These are phyloP conservation scores for Parathielavia hyrcaniae DNA, from an alignment of 495 filamentous ascomycete genomes.

Conservation along the genomic window DNA sequence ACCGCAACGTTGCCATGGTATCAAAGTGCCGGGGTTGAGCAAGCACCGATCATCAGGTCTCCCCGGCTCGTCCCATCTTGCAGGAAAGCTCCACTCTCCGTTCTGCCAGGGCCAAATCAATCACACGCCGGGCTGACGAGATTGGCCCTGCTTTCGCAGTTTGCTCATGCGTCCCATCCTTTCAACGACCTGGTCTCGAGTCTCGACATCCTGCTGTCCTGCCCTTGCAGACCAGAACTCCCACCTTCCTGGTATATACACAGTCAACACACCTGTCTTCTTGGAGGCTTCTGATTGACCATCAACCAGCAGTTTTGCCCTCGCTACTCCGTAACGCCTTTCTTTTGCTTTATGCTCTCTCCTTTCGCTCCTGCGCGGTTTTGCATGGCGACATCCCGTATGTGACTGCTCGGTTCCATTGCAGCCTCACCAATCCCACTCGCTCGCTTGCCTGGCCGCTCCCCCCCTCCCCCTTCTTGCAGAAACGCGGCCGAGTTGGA, in stretches of 20 bases:
- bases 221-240: background rate
- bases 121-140: background rate
- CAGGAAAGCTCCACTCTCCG: background rate
- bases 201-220: background rate
- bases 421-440: background rate
- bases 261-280: background rate
- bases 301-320: background rate
- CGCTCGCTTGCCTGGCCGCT: slow-evolving; percentile 3
- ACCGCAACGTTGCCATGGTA: too few species aligned
- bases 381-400: slow-evolving; percentile 2
- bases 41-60: too few species aligned
- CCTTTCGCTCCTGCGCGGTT: background rate
- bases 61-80: background rate
- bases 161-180: slow-evolving; percentile 4
- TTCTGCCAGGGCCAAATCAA: too few species aligned
- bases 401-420: background rate
- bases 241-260: background rate
- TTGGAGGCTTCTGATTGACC: background rate
- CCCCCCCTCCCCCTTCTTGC: background rate
- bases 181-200: background rate
- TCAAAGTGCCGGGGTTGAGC: too few species aligned
- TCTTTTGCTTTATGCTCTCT: slow-evolving; percentile 4
- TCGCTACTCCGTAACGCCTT: background rate
- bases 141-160: background rate
- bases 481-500: slow-evolving; percentile 6